These are phyloP conservation scores for Xylaria grammica DNA, from an alignment of 495 filamentous ascomycete species.

Conservation along the genomic window DNA sequence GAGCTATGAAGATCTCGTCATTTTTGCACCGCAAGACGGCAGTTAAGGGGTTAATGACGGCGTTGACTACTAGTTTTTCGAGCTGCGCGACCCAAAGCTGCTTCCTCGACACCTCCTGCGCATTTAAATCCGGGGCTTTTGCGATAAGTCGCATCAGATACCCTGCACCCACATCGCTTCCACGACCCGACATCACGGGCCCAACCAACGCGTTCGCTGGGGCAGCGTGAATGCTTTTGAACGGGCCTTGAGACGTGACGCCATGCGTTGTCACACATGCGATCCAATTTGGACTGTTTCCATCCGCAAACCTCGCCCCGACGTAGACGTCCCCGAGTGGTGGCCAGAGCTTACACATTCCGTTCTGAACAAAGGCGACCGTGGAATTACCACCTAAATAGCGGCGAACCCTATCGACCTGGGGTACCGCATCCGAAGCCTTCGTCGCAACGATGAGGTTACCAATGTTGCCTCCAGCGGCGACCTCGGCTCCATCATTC, in stretches of 20 bases:
- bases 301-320: slow-evolving; percentile 38
- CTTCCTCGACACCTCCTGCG: slow-evolving; percentile 45
- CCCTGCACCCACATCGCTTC: slow-evolving; percentile 21
- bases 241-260: slow-evolving; percentile 60
- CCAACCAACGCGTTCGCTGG: slow-evolving; percentile 56
- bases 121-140: slow-evolving; percentile 46
- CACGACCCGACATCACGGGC: slow-evolving; percentile 33
- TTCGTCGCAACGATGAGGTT: slow-evolving; percentile 79
- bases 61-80: slow-evolving; percentile 73
- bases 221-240: slow-evolving; percentile 68
- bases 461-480: slow-evolving; percentile 54
- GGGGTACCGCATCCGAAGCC: slow-evolving; percentile 62
- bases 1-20: slow-evolving; percentile 69
- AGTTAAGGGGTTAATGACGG: slow-evolving; percentile 82
- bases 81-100: slow-evolving; percentile 60
- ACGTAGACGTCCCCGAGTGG: slow-evolving; percentile 54
- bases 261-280: slow-evolving; percentile 76
- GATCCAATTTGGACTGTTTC: slow-evolving; percentile 66
- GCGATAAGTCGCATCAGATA: slow-evolving; percentile 35
- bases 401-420: slow-evolving; percentile 62
- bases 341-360: slow-evolving; percentile 74
- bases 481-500: slow-evolving; percentile 28
- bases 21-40: slow-evolving; percentile 74
- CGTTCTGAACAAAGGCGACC: slow-evolving; percentile 81
- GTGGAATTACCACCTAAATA: slow-evolving; percentile 68